Conservation (phyloP, 768 basidiomycete species). For the Pleurotus platypus region DNA sequence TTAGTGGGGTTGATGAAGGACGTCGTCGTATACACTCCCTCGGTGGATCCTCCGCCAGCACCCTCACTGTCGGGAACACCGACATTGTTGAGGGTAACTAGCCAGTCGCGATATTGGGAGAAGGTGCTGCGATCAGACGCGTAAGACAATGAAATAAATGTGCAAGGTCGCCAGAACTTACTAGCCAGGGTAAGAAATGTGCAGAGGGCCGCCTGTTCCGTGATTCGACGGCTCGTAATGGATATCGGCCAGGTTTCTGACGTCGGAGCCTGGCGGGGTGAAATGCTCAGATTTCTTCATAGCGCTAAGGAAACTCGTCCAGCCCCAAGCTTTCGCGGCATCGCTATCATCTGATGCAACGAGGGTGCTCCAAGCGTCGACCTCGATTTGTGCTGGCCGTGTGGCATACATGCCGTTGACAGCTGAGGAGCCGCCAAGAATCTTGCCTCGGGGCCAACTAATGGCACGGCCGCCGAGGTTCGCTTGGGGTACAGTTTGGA, state of each 20-base stretch:
- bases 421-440: conserved; percentile 41
- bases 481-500: neutral
- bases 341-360: conserved; percentile 28
- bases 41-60: conserved; percentile 43
- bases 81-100: conserved; percentile 37
- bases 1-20: conserved; percentile 60
- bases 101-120: conserved; percentile 54
- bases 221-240: conserved; percentile 39
- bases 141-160: no score
- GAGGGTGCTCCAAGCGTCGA: conserved; percentile 34
- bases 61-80: conserved; percentile 39
- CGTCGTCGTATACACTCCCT: conserved; percentile 52
- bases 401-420: conserved; percentile 48
- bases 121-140: conserved; percentile 33
- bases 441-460: conserved; percentile 35
- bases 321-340: conserved; percentile 33
- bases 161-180: conserved; percentile 21
- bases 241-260: conserved; percentile 40
- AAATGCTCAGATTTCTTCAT: conserved; percentile 57
- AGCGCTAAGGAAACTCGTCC: conserved; percentile 33
- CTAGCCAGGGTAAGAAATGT: conserved; percentile 46
- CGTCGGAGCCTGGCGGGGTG: conserved; percentile 40
- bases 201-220: conserved; percentile 47
- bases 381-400: conserved; percentile 39
- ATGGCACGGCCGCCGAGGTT: neutral